Percentiles rank a stretch among this genome's conserved stretches.
phyloP scores from a whole-genome alignment of 768 basidiomycete species.

The Boletus insuetus region DNA sequence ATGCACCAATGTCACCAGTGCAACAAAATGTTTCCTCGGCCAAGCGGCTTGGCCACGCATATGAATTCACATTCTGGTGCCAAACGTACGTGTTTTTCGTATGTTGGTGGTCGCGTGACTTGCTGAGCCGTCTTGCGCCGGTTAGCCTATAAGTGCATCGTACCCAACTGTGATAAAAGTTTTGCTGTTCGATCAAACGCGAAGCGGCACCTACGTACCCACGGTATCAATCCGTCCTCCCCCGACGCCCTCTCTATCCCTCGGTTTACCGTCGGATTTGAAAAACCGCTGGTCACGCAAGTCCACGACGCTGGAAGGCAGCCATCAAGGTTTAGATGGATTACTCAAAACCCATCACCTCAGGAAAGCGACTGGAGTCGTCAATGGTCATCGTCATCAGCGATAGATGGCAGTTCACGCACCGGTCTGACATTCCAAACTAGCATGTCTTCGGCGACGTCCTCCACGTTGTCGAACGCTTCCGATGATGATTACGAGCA shows the following conservation, averaged over 20 bases:
- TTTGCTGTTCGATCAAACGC: conserved; percentile 83
- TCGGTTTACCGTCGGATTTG: conserved; percentile 41
- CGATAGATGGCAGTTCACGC: conserved; percentile 18
- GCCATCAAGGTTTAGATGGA: conserved; percentile 40
- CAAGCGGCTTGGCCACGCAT: conserved; percentile 50
- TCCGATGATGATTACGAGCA: conserved; percentile 36
- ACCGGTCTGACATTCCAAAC: conserved; percentile 35
- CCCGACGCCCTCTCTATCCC: conserved; percentile 20
- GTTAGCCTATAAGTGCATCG: conserved; percentile 44
- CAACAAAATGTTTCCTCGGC: conserved; percentile 46
- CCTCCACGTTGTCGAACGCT: conserved; percentile 33
- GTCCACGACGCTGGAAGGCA: conserved; percentile 38
- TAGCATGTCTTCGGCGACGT: conserved; percentile 35
- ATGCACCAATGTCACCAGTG: conserved; percentile 49
- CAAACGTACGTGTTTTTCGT: conserved; percentile 38
- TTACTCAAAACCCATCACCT: conserved; percentile 37
- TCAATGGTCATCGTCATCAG: conserved; percentile 9
- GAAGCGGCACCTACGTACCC: conserved; percentile 74
- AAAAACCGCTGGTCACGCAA: conserved; percentile 45
- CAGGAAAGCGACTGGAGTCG: conserved; percentile 28
- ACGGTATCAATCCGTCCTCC: conserved; percentile 46
- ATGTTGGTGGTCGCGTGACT: not conserved
- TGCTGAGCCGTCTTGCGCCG: conserved; percentile 5
- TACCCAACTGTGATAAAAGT: conserved; percentile 57
- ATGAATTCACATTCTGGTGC: conserved; percentile 54